Evolutionary conservation across 1,139 yeast species (phyloP), one percentile per base, ranked within the genome.

Genomic region (Taphrina wiesneri): DNA sequence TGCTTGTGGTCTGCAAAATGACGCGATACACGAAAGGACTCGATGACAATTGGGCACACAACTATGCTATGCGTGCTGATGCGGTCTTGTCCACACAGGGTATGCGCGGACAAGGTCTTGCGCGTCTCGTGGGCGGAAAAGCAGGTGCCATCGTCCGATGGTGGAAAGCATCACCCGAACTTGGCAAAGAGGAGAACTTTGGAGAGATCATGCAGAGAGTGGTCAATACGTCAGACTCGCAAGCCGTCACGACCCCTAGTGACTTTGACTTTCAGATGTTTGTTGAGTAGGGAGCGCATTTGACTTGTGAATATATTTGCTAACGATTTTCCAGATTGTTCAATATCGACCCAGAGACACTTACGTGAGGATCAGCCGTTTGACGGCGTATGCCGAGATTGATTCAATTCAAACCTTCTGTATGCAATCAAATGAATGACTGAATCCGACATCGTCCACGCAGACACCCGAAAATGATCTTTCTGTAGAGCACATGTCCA

Each of bases 231-330:
- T 7, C n/a, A 13, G 49, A 45, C n/a, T 19, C 49, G n/a, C 49
- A 45, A 45, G 28, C 26, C 1, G 49, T 21, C 15, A 21, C 28
- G 13, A 21, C 49, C 5, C 30, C 56, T 1, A 34, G n/a, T 11
- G 56, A 52, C 7, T 30, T 52, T 17, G 56, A 52, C 30, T 34
- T 52, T 30, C 56, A 52, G 28, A 52, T 34, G 41, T 52, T 52
- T 34, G 34, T 32, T 6, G 45, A 52, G 56, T 52, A 52, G 13
- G 56, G 13, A 13, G 1, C 17, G 2, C 17, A 2, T 11, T 19
- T 28, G 36, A 26, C 9, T 26, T 21, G 21, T 11, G 11, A n/a
- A 19, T 11, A 19, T 23, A 2, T 2, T 7, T 21, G 9, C 9
- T 11, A 46, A 41, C 25, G 4, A 49, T 11, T 49, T 43, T 9